These are phyloP conservation scores for Leccinum variicolor DNA, from an alignment of 768 basidiomycete species.

Conservation along the genomic window DNA sequence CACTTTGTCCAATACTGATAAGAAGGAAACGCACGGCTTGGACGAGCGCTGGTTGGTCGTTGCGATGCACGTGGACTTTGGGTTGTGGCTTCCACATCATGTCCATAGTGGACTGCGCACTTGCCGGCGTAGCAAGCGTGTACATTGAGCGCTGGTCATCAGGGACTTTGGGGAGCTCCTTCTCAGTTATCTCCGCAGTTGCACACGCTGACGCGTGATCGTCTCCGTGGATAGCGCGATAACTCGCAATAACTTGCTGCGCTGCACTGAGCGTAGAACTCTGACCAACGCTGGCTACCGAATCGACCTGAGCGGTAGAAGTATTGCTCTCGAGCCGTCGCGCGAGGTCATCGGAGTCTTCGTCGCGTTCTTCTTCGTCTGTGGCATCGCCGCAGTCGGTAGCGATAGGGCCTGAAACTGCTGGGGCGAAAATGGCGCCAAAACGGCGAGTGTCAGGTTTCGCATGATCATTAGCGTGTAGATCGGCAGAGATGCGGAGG, in stretches of 20 bases:
- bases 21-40: constrained; percentile 36
- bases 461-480: neutral
- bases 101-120: constrained; percentile 21
- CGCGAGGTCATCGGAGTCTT: constrained; percentile 4
- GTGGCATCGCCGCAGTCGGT: constrained; percentile 6
- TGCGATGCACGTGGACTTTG: constrained; percentile 34
- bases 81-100: constrained; percentile 32
- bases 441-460: constrained; percentile 27
- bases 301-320: neutral
- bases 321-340: neutral
- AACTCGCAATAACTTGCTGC: constrained; percentile 19
- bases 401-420: constrained; percentile 4
- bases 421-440: constrained; percentile 18
- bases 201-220: neutral
- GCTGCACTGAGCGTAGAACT: constrained; percentile 16
- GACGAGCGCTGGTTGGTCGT: constrained; percentile 35
- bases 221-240: constrained; percentile 12
- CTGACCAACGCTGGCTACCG: neutral
- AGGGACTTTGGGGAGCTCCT: constrained; percentile 15
- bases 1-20: neutral
- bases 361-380: constrained; percentile 14
- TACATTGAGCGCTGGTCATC: constrained; percentile 27
- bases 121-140: constrained; percentile 15
- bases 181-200: constrained; percentile 9
- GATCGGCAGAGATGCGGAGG: constrained; percentile 3